These are phyloP conservation scores for Tricholomella constricta DNA, from an alignment of 768 basidiomycete species.

Conservation along the genomic window DNA sequence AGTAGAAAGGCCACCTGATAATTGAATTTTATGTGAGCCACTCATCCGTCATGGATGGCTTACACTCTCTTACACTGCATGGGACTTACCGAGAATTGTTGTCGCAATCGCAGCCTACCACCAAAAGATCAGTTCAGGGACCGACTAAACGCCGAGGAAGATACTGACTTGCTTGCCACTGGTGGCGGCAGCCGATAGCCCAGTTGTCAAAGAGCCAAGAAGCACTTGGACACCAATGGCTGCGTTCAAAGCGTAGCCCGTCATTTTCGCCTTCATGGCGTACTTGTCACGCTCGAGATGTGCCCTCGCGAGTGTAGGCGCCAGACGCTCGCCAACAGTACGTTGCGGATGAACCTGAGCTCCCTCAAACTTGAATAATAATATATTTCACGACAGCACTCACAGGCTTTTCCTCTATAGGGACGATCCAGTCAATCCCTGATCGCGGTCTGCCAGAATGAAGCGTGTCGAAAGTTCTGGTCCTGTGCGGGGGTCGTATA, in stretches of 20 bases:
- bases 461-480: constrained; percentile 15
- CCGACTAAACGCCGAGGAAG: background rate
- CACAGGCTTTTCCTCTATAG: constrained; percentile 19
- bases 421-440: constrained; percentile 43
- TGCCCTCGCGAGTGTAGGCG: constrained; percentile 55
- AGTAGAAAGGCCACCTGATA: constrained; percentile 61
- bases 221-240: constrained; percentile 68
- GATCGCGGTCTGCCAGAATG: constrained; percentile 23
- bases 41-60: background rate
- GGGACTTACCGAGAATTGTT: constrained; percentile 36
- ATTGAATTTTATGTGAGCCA: background rate
- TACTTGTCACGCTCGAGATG: constrained; percentile 46
- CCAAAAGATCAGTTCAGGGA: background rate
- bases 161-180: constrained; percentile 42
- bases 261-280: constrained; percentile 44
- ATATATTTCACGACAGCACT: background rate
- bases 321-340: constrained; percentile 53
- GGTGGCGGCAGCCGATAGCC: constrained; percentile 50
- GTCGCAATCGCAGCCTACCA: constrained; percentile 38
- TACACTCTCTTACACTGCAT: no score
- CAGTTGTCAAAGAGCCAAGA: constrained; percentile 69
- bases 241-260: constrained; percentile 39
- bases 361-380: background rate
- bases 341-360: constrained; percentile 22
- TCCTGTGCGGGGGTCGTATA: constrained; percentile 9